These are phyloP conservation scores for Lactifluus echinatus DNA, from an alignment of 768 basidiomycete species.

Conservation along the genomic window DNA sequence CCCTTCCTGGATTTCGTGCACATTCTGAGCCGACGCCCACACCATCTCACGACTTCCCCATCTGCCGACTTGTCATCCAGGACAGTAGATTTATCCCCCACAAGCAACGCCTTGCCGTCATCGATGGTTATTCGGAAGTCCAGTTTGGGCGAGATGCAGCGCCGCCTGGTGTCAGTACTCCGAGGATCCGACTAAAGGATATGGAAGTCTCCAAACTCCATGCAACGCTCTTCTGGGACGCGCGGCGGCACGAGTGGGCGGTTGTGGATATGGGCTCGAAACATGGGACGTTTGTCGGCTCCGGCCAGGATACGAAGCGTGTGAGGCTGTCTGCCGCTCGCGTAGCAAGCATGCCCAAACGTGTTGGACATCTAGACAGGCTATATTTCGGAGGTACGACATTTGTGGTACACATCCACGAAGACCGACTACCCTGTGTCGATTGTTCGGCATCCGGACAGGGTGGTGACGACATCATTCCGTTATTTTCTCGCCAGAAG, in stretches of 20 bases:
- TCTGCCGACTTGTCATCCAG: conserved; percentile 34
- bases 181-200: conserved; percentile 70
- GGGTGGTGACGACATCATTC: conserved; percentile 41
- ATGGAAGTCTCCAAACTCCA: conserved; percentile 80
- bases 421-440: conserved; percentile 48
- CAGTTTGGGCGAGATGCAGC: conserved; percentile 69
- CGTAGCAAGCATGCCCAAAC: conserved; percentile 58
- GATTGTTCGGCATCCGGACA: conserved; percentile 44
- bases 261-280: conserved; percentile 81
- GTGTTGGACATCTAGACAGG: conserved; percentile 53
- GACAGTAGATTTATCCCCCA: conserved; percentile 42
- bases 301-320: conserved; percentile 18
- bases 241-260: conserved; percentile 49
- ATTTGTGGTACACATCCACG: conserved; percentile 64
- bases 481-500: conserved; percentile 38
- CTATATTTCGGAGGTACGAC: conserved; percentile 63
- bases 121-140: conserved; percentile 55
- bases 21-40: conserved; percentile 1
- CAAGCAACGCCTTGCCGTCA: conserved; percentile 43
- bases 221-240: conserved; percentile 67
- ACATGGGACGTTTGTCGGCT: conserved; percentile 65
- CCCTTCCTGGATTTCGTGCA: not conserved
- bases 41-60: conserved; percentile 8
- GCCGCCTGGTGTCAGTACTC: conserved; percentile 40
- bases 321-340: conserved; percentile 48